Evolutionary conservation across 2,329 filamentous ascomycete genomes (phyloP).

Genomic region (Coccinonectria pachysandricola): DNA sequence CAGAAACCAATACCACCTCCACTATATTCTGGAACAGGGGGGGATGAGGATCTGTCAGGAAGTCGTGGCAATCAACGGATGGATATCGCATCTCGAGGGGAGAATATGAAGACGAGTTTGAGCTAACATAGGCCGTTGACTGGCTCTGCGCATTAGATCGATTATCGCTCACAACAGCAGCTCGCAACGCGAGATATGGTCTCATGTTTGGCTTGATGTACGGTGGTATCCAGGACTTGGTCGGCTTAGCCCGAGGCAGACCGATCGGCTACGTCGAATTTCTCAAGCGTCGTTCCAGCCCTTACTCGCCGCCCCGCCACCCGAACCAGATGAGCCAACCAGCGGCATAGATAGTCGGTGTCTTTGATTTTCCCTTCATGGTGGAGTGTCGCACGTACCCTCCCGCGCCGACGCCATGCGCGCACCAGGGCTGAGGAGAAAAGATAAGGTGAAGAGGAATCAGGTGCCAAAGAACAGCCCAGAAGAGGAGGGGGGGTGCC

Average conservation of each 20-base stretch:
- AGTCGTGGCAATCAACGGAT: constrained; percentile 16
- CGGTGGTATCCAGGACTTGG: constrained; percentile 68
- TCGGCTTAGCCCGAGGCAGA: constrained; percentile 60
- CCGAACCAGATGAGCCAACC: constrained; percentile 7
- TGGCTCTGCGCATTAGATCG: constrained; percentile 45
- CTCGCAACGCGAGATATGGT: constrained; percentile 69
- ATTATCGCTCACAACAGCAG: constrained; percentile 67
- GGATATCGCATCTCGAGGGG: constrained; percentile 14
- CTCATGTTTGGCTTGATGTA: constrained; percentile 70
- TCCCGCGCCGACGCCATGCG: constrained; percentile 9
- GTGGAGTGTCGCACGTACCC: no score
- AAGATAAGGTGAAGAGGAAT: no score
- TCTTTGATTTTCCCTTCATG: no score
- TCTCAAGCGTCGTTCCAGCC: constrained; percentile 33
- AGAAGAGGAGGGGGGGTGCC: no score
- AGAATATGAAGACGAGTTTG: no score
- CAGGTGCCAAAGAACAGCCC: no score
- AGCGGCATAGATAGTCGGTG: constrained; percentile 7
- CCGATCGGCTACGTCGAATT: constrained; percentile 67
- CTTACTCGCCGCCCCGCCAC: constrained; percentile 5
- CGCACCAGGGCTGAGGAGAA: no score
- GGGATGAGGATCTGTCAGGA: constrained; percentile 3
- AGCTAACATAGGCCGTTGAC: constrained; percentile 21
- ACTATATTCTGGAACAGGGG: constrained; percentile 1
- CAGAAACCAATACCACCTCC: constrained; percentile 3